These are phyloP conservation scores for Corylus heterophylla DNA, from an alignment of 306 rosid species.

Conservation along the genomic window DNA sequence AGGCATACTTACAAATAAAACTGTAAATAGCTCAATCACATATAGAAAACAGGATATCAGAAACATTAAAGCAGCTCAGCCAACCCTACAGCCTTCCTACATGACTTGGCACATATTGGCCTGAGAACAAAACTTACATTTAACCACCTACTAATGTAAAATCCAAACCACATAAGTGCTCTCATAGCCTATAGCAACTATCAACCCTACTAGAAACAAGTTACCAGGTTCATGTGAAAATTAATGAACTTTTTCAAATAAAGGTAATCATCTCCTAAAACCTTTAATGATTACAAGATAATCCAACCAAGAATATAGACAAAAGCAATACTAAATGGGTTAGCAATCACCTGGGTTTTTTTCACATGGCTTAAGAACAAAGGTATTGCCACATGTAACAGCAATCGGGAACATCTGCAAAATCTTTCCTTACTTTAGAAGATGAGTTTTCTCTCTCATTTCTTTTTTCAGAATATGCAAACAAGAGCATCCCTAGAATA, in stretches of 20 bases:
- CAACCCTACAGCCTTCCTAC: not conserved
- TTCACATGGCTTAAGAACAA: constrained; percentile 74
- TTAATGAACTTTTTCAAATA: not conserved
- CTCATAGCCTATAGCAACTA: not conserved
- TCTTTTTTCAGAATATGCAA: constrained; percentile 2
- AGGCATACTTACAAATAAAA: not conserved
- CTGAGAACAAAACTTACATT: not conserved
- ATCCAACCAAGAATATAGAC: constrained; percentile 5
- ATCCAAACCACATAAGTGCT: not conserved
- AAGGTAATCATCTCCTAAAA: not conserved
- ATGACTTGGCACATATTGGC: not conserved
- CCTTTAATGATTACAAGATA: constrained; percentile 1
- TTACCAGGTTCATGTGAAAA: not conserved
- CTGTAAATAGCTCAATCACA: not conserved
- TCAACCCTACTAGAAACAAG: not conserved
- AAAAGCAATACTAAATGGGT: constrained; percentile 14
- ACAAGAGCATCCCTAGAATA: constrained; percentile 7
- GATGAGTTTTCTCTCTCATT: constrained; percentile 6
- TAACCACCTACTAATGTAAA: not conserved
- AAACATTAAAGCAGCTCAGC: not conserved
- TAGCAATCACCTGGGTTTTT: constrained; percentile 54
- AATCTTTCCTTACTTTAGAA: constrained; percentile 18
- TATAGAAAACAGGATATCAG: not conserved
- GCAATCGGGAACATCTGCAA: constrained; percentile 78
- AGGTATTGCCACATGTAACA: constrained; percentile 75